Percentiles rank a stretch among this genome's conserved stretches.
These are phyloP conservation scores for Globisporangium okanoganense DNA, from an alignment of 352 stramenopile species.

Conservation along the genomic window DNA sequence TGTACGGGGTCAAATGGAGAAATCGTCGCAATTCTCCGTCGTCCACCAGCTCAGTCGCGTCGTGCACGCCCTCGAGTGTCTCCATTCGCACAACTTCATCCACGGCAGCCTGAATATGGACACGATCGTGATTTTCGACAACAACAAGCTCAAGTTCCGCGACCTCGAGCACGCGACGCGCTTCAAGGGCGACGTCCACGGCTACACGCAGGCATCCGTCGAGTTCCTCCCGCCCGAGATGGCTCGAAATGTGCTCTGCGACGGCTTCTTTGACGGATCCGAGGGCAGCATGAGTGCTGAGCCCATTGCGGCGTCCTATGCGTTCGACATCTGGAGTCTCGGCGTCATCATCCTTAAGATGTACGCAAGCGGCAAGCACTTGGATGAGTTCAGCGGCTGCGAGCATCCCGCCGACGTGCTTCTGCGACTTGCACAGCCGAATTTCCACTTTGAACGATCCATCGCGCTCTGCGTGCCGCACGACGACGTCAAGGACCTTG, in stretches of 20 bases:
- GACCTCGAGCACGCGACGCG: conserved; percentile 43
- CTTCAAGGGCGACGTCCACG: conserved; percentile 22
- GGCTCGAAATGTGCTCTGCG: conserved; percentile 28
- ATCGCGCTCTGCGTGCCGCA: conserved; percentile 45
- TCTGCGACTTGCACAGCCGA: conserved; percentile 22
- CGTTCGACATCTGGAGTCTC: conserved; percentile 60
- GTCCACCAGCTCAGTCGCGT: conserved; percentile 34
- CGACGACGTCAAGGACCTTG: conserved; percentile 38
- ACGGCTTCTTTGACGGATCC: conserved; percentile 12
- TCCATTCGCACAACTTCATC: conserved; percentile 47
- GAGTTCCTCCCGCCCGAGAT: conserved; percentile 54
- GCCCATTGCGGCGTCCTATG: conserved; percentile 18
- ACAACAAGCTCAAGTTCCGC: conserved; percentile 41
- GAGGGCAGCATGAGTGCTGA: conserved; percentile 9
- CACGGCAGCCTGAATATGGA: conserved; percentile 48
- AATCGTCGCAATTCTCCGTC: conserved; percentile 23
- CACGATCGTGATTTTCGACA: conserved; percentile 32
- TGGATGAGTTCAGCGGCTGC: conserved; percentile 51
- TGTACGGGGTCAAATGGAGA: conserved; percentile 30
- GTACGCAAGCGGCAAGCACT: conserved; percentile 33
- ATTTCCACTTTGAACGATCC: conserved; percentile 41
- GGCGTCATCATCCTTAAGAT: conserved; percentile 56
- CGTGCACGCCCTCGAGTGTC: conserved; percentile 32
- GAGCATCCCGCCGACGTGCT: conserved; percentile 28
- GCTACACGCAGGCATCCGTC: conserved; percentile 11